Evolutionary conservation across 2,329 filamentous ascomycete genomes (phyloP).

Genomic region (Aspergillus neotritici): DNA sequence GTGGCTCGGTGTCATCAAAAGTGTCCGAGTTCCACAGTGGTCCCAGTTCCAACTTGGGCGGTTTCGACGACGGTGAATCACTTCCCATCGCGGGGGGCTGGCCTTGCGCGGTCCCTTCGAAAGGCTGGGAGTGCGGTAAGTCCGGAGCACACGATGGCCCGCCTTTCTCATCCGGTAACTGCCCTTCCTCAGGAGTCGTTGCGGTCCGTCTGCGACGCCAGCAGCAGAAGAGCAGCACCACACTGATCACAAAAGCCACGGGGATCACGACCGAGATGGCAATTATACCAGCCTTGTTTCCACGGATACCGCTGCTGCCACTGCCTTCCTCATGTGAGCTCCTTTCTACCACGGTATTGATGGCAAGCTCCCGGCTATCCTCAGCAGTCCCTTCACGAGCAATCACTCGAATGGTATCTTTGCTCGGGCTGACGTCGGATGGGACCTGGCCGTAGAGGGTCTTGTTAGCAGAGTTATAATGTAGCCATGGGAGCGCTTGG

Average conservation of each 20-base stretch:
- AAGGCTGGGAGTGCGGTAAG: constrained; percentile 23
- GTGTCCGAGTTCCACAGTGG: constrained; percentile 29
- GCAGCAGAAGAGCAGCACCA: constrained; percentile 30
- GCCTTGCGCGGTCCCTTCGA: constrained; percentile 17
- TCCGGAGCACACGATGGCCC: constrained; percentile 17
- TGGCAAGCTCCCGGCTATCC: constrained; percentile 42
- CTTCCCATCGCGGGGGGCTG: constrained; percentile 19
- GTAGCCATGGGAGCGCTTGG: constrained; percentile 43
- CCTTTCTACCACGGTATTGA: constrained; percentile 28
- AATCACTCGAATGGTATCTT: constrained; percentile 40
- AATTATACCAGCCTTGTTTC: constrained; percentile 34
- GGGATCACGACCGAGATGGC: constrained; percentile 34
- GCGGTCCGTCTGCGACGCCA: constrained; percentile 29
- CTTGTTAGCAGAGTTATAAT: constrained; percentile 42
- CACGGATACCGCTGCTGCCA: constrained; percentile 11
- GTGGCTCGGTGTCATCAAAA: constrained; percentile 17
- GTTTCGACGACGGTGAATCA: constrained; percentile 23
- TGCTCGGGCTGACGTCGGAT: constrained; percentile 30
- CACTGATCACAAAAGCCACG: constrained; percentile 23
- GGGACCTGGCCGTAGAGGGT: constrained; percentile 49
- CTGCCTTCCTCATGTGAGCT: constrained; percentile 12
- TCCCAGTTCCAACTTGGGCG: constrained; percentile 31
- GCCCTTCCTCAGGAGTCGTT: constrained; percentile 18
- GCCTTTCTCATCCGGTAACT: constrained; percentile 19
- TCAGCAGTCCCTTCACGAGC: constrained; percentile 35